Percentiles rank a stretch among this genome's conserved stretches.
phyloP scores from a whole-genome alignment of 176 grass and related monocot genomes.

The Avena insularis region DNA sequence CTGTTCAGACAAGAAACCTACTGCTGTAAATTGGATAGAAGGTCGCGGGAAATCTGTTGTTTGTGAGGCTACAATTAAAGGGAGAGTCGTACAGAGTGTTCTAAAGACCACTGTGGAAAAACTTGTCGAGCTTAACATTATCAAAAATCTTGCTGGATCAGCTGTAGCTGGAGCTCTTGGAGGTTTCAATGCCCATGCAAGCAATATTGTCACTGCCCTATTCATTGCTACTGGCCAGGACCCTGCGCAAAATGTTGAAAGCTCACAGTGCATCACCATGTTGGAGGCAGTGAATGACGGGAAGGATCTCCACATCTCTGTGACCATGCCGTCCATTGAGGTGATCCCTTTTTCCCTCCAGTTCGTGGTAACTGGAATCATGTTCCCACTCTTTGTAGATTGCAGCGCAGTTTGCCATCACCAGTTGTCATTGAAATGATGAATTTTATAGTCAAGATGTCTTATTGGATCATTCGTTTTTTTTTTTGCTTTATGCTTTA shows the following conservation, averaged over 20 bases:
- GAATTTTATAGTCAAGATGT: neutral
- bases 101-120: conserved; percentile 70
- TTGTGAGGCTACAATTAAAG: conserved; percentile 78
- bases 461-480: neutral
- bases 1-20: conserved; percentile 78
- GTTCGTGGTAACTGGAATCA: neutral
- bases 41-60: conserved; percentile 83
- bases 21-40: conserved; percentile 88
- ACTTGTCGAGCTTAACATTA: conserved; percentile 71
- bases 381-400: neutral
- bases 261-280: conserved; percentile 88
- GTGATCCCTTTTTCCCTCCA: conserved; percentile 39
- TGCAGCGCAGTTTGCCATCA: neutral
- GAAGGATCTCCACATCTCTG: conserved; percentile 71
- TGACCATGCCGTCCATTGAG: conserved; percentile 89
- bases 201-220: conserved; percentile 75
- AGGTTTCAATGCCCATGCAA: conserved; percentile 87
- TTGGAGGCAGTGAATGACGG: conserved; percentile 70
- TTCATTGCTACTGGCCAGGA: conserved; percentile 91
- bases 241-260: conserved; percentile 88
- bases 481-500: neutral
- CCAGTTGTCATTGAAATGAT: neutral
- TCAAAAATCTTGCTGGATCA: conserved; percentile 87
- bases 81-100: conserved; percentile 55
- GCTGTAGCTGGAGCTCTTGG: conserved; percentile 73